phyloP scores from a whole-genome alignment of 495 filamentous ascomycete genomes.

The Astrothelium subdiscretum region DNA sequence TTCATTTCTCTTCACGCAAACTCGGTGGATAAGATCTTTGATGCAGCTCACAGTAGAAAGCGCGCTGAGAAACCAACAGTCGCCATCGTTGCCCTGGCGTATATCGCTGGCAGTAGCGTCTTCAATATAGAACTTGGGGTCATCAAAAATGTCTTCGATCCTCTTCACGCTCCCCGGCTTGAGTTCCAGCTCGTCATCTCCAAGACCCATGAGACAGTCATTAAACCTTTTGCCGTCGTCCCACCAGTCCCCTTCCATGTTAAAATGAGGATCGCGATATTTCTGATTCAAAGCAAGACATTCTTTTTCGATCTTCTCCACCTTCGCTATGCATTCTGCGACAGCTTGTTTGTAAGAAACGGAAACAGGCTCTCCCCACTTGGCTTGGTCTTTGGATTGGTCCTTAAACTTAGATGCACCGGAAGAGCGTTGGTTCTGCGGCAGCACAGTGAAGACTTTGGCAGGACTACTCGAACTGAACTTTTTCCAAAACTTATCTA shows the following conservation, averaged over 20 bases:
- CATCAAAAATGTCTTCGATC: conserved; percentile 68
- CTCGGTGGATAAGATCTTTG: conserved; percentile 59
- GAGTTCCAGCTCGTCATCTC: conserved; percentile 13
- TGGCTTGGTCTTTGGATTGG: conserved; percentile 35
- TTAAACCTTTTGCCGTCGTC: conserved; percentile 40
- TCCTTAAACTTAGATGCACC: conserved; percentile 41
- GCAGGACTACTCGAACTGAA: conserved; percentile 57
- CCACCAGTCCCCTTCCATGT: conserved; percentile 67
- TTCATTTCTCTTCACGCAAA: conserved; percentile 76
- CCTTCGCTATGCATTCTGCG: conserved; percentile 56
- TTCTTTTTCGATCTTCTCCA: conserved; percentile 71
- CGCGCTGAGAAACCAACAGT: conserved; percentile 89
- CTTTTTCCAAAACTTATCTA: conserved; percentile 69
- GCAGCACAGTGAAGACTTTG: conserved; percentile 59
- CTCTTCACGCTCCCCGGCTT: conserved; percentile 26
- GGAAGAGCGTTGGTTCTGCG: conserved; percentile 55
- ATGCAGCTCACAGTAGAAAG: conserved; percentile 77
- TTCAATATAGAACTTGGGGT: conserved; percentile 74
- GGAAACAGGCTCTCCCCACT: neutral
- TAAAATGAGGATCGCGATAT: conserved; percentile 81
- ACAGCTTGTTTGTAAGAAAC: conserved; percentile 55
- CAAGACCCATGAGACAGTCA: conserved; percentile 36
- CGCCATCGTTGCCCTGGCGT: conserved; percentile 65
- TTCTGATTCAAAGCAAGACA: conserved; percentile 79
- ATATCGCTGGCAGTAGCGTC: conserved; percentile 75